Evolutionary conservation across 2,329 filamentous ascomycete genomes (phyloP).

Genomic region (Plectosphaerella sp.): DNA sequence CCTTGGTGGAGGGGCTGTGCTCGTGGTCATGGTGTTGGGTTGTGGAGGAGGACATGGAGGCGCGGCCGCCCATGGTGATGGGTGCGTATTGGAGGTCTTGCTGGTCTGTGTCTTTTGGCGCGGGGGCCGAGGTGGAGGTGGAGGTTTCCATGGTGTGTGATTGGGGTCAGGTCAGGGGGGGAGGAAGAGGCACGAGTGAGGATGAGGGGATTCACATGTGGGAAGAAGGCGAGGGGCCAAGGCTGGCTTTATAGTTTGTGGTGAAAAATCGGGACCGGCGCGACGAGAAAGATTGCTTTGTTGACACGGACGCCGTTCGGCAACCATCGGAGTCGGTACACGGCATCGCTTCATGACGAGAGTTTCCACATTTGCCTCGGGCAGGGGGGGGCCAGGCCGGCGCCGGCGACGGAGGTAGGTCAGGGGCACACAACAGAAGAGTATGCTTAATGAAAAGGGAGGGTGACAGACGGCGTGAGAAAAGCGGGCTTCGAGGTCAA

Average conservation of each 20-base stretch:
- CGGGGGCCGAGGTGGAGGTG: neutral
- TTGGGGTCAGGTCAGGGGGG: neutral
- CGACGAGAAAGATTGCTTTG: neutral
- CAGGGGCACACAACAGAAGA: neutral
- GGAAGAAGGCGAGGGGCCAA: neutral
- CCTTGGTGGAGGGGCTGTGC: slow-evolving; percentile 20
- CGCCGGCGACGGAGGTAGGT: neutral
- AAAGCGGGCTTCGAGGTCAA: neutral
- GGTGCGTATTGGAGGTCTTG: slow-evolving; percentile 3
- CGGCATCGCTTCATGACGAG: neutral
- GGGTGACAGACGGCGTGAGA: neutral
- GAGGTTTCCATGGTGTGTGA: neutral
- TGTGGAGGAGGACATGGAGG: neutral
- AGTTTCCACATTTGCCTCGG: neutral
- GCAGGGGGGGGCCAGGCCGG: neutral
- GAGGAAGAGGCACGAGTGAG: neutral
- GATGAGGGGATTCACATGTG: neutral
- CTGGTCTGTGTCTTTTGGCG: neutral
- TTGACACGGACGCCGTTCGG: neutral
- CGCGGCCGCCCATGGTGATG: neutral
- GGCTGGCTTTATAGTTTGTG: neutral
- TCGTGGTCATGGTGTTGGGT: slow-evolving; percentile 7
- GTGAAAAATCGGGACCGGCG: neutral
- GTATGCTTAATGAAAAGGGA: neutral
- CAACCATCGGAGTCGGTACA: neutral